Evolutionary conservation across 495 filamentous ascomycete genomes (phyloP).

Genomic region (Hyaloscypha variabilis): DNA sequence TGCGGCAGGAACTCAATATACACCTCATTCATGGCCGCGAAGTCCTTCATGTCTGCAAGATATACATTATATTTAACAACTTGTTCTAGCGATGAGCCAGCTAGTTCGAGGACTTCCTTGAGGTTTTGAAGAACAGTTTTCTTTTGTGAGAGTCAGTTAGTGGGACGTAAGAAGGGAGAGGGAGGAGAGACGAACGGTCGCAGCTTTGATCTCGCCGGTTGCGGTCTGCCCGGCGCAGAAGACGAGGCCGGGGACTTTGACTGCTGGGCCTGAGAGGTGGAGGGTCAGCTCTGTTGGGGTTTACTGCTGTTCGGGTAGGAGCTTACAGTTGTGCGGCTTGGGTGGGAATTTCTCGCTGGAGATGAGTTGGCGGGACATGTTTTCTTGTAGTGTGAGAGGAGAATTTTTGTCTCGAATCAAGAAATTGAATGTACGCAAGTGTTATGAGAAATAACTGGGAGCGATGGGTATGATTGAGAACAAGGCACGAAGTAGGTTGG

Average conservation of each 20-base stretch:
- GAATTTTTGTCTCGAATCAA: no score
- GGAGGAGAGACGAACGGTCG: conserved; percentile 34
- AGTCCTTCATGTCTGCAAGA: conserved; percentile 67
- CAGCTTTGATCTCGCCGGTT: conserved; percentile 45
- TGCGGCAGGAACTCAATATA: conserved; percentile 49
- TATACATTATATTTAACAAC: conserved; percentile 72
- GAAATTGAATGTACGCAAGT: no score
- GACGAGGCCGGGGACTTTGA: conserved; percentile 43
- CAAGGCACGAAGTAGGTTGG: no score
- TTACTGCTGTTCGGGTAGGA: background rate
- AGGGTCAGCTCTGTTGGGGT: background rate
- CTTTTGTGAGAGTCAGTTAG: conserved; percentile 18
- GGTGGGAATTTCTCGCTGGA: conserved; percentile 45
- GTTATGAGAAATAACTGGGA: no score
- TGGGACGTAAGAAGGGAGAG: conserved; percentile 33
- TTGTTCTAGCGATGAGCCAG: conserved; percentile 60
- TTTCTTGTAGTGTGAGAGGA: conserved; percentile 11
- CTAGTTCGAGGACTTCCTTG: conserved; percentile 60
- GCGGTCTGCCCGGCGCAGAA: conserved; percentile 46
- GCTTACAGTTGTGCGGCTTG: conserved; percentile 45
- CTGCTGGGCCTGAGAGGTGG: conserved; percentile 34
- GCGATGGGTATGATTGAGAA: no score
- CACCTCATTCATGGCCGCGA: conserved; percentile 69
- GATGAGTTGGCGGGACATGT: conserved; percentile 45
- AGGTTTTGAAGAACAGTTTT: conserved; percentile 59